Conservation (phyloP, 179 eudicot genomes). For the Beta lomatogona region DNA sequence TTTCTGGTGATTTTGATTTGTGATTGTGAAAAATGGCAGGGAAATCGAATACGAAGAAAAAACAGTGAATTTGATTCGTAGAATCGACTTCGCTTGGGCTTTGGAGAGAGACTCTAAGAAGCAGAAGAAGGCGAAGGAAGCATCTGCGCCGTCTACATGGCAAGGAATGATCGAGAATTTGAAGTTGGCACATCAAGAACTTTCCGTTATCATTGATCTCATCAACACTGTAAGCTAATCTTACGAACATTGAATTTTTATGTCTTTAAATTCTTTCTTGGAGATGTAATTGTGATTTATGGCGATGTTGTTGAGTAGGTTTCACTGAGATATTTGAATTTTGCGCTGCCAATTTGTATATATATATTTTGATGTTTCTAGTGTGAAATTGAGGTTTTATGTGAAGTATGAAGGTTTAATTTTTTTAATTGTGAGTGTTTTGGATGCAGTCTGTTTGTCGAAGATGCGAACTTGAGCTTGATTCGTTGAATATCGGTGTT, state of each 20-base stretch:
- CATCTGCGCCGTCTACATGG: conserved; percentile 60
- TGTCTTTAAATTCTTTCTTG: not conserved
- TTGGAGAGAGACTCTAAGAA: conserved; percentile 90
- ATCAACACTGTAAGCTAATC: conserved; percentile 67
- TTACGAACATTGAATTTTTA: not conserved
- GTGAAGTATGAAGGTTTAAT: not conserved
- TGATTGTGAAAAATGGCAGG: conserved; percentile 27
- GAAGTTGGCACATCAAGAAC: conserved; percentile 88
- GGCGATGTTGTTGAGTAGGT: not conserved
- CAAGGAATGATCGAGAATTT: conserved; percentile 81
- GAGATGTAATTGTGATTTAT: not conserved
- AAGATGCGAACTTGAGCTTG: not conserved
- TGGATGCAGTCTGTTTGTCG: not conserved
- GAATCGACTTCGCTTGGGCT: conserved; percentile 95
- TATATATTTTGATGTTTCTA: no score
- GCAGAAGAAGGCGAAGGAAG: conserved; percentile 75
- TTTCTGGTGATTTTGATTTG: not conserved
- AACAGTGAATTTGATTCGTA: conserved; percentile 65
- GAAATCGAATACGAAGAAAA: conserved; percentile 84
- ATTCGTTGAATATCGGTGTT: not conserved
- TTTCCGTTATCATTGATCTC: conserved; percentile 85
- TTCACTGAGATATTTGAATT: not conserved
- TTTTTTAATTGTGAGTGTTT: not conserved
- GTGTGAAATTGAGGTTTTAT: conserved; percentile 1
- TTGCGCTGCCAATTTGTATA: not conserved